Conservation (phyloP, 108 stramenopile genomes). For the Conticribra guillardii region DNA sequence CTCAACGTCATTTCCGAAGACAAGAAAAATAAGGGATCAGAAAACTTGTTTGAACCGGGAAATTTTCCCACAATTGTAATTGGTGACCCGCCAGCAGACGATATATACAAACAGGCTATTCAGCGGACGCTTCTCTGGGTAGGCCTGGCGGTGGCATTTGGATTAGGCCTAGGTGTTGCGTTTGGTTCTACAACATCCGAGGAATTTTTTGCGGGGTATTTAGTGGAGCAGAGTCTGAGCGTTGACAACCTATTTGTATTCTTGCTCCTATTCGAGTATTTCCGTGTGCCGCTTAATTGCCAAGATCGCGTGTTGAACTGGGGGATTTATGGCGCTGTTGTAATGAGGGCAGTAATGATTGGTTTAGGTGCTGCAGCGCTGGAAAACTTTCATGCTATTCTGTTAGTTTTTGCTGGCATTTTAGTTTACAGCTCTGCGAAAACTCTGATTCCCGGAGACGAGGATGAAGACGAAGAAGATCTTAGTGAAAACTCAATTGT, state of each 20-base stretch:
- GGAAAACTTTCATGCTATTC: conserved; percentile 81
- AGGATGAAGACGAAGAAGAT: conserved; percentile 86
- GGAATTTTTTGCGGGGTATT: conserved; percentile 90
- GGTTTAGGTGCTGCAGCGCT: conserved; percentile 89
- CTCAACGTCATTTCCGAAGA: background rate
- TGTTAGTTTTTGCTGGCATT: conserved; percentile 91
- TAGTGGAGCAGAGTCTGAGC: conserved; percentile 86
- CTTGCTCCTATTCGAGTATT: conserved; percentile 88
- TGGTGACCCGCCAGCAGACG: conserved; percentile 31
- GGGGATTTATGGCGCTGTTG: conserved; percentile 88
- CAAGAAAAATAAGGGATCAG: background rate
- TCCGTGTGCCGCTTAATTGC: conserved; percentile 68
- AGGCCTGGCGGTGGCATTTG: conserved; percentile 68
- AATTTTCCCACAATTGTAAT: conserved; percentile 35
- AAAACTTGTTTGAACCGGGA: background rate
- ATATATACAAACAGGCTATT: conserved; percentile 68
- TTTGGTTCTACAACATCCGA: conserved; percentile 50
- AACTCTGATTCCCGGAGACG: conserved; percentile 65
- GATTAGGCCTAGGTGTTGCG: conserved; percentile 42
- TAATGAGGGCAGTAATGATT: conserved; percentile 95
- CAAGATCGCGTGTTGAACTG: conserved; percentile 86
- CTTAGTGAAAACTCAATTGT: conserved; percentile 79
- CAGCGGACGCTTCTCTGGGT: conserved; percentile 76
- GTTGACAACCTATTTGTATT: conserved; percentile 95
- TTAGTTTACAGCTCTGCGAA: conserved; percentile 80